A percentile compares a stretch with the other conserved stretches of the same genome.
Conservation (phyloP, 495 filamentous ascomycete genomes). For the Podospora tetraspora region DNA sequence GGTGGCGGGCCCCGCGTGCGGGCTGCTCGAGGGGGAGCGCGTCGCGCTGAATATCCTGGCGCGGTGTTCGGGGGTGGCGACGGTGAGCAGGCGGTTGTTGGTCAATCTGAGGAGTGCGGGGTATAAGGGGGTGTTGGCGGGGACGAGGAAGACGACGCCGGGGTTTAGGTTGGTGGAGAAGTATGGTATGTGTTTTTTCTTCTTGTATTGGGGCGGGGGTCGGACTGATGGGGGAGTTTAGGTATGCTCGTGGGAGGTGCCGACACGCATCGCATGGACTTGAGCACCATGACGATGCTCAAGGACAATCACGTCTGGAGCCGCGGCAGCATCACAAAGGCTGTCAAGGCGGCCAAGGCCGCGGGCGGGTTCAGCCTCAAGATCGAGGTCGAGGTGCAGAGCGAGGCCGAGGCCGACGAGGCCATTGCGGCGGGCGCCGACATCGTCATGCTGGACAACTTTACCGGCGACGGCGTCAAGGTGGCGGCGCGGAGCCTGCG, state of each 20-base stretch:
- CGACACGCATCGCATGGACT: slow-evolving; percentile 85
- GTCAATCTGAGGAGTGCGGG: slow-evolving; percentile 53
- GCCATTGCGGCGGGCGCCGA: slow-evolving; percentile 88
- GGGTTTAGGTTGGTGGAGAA: slow-evolving; percentile 96
- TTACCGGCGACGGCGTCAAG: slow-evolving; percentile 67
- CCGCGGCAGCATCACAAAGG: slow-evolving; percentile 73
- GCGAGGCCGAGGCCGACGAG: slow-evolving; percentile 79
- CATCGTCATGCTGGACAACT: slow-evolving; percentile 97
- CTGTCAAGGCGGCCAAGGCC: slow-evolving; percentile 75
- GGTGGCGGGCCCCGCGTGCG: slow-evolving; percentile 77
- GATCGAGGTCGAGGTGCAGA: slow-evolving; percentile 92
- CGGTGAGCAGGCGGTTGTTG: slow-evolving; percentile 52
- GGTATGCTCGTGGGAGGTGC: slow-evolving; percentile 68
- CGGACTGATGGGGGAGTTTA: not conserved
- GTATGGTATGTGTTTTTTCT: slow-evolving; percentile 69
- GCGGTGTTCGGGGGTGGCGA: slow-evolving; percentile 88
- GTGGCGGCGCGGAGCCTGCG: slow-evolving; percentile 66
- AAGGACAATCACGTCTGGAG: slow-evolving; percentile 98
- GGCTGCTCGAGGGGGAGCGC: slow-evolving; percentile 83
- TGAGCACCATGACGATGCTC: slow-evolving; percentile 93
- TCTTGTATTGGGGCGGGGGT: not conserved
- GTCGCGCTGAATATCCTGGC: slow-evolving; percentile 90
- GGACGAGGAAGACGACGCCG: slow-evolving; percentile 93
- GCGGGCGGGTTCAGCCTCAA: slow-evolving; percentile 87
- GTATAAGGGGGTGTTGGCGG: slow-evolving; percentile 80